A percentile compares a stretch with the other conserved stretches of the same genome.
Evolutionary conservation across 2,329 filamentous ascomycete species (phyloP).

Genomic region (Fusarium udum): DNA sequence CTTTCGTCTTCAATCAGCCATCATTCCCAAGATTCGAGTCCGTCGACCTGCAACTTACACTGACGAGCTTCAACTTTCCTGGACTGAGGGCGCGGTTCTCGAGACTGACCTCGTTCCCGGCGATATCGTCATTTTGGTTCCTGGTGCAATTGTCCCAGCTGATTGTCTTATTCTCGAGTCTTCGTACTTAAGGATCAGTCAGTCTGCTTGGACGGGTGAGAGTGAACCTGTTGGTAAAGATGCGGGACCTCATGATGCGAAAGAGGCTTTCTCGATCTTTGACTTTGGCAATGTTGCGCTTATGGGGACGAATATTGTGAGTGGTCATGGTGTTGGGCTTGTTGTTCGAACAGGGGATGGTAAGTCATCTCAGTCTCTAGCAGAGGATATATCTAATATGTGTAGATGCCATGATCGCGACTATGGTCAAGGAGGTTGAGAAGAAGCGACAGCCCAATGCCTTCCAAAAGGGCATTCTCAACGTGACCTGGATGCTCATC

Average conservation of each 20-base stretch:
- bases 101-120: neutral
- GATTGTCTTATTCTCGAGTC: neutral
- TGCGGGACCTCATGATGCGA: neutral
- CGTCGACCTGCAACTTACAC: neutral
- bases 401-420: neutral
- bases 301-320: neutral
- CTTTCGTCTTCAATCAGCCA: neutral
- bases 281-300: neutral
- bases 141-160: neutral
- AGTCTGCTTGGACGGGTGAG: conserved; percentile 1
- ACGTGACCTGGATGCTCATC: neutral
- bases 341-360: neutral
- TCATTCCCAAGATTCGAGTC: neutral
- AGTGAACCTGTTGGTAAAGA: neutral
- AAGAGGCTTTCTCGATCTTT: neutral
- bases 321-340: neutral
- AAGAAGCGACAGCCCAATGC: neutral
- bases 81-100: neutral
- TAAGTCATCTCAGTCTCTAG: neutral
- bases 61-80: neutral
- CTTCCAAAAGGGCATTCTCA: neutral
- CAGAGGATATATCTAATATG: rapidly evolving
- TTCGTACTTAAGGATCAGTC: neutral
- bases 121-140: neutral
- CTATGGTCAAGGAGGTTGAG: conserved; percentile 1